phyloP scores from a whole-genome alignment of 108 stramenopile species.

The Fragilaria crotonensis region DNA sequence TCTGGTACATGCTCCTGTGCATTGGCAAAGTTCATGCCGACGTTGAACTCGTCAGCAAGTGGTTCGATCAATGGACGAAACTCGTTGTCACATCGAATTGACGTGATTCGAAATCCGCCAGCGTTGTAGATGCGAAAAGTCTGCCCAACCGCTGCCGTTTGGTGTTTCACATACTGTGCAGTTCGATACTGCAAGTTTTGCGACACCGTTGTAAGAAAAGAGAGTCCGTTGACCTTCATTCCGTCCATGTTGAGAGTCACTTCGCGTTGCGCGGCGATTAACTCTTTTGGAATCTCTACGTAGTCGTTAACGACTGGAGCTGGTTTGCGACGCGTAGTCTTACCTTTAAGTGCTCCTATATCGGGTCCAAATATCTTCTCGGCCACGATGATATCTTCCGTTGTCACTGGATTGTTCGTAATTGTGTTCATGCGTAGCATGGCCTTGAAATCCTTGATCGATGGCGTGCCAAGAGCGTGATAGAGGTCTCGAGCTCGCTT shows the following conservation, averaged over 20 bases:
- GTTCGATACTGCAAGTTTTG: neutral
- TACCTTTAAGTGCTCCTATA: conserved; percentile 31
- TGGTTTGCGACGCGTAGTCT: conserved; percentile 14
- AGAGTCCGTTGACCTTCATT: neutral
- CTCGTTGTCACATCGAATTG: neutral
- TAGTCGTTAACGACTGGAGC: neutral
- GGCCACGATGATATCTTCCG: conserved; percentile 20
- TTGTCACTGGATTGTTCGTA: conserved; percentile 28
- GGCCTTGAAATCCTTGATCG: conserved; percentile 13
- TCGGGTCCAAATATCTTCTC: conserved; percentile 27
- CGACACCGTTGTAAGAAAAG: conserved; percentile 1
- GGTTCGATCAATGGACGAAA: conserved; percentile 7
- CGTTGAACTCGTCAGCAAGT: neutral
- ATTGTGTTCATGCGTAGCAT: conserved; percentile 18
- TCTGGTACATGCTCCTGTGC: conserved; percentile 19
- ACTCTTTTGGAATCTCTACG: conserved; percentile 4
- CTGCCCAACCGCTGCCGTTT: neutral
- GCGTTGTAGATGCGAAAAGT: neutral
- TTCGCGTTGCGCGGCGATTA: too few species aligned
- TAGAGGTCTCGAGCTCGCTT: conserved; percentile 16
- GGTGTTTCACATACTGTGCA: neutral
- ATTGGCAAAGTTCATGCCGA: conserved; percentile 13
- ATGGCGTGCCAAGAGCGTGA: conserved; percentile 16
- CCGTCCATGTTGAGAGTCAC: neutral
- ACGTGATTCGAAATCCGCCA: neutral